Evolutionary conservation across 371 early-diverging fungal genomes (phyloP).

Genomic region (Syncephalis fuscata): DNA sequence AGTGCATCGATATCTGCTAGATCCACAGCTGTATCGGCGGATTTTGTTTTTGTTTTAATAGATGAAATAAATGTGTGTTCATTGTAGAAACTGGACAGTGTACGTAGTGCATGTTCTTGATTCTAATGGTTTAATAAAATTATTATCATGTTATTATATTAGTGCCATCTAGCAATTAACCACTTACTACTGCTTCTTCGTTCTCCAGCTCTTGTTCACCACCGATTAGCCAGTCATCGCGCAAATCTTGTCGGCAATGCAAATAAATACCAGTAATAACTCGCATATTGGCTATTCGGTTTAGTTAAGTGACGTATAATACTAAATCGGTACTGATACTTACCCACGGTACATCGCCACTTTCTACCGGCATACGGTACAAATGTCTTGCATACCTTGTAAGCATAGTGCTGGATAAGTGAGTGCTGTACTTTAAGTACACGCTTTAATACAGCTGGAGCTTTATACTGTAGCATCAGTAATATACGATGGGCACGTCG

Average conservation of each 20-base stretch:
- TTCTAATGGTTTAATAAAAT: conserved; percentile 3
- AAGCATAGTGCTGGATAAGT: conserved; percentile 44
- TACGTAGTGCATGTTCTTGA: conserved; percentile 6
- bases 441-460: conserved; percentile 51
- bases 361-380: conserved; percentile 65
- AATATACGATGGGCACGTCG: conserved; percentile 56
- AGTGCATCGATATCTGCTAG: too few species aligned
- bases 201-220: conserved; percentile 44
- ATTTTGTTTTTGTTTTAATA: too few species aligned
- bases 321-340: neutral
- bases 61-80: neutral
- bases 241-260: conserved; percentile 37
- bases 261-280: conserved; percentile 63
- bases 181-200: conserved; percentile 41
- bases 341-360: conserved; percentile 48
- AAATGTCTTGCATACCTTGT: conserved; percentile 67
- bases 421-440: conserved; percentile 56
- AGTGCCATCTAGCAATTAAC: neutral
- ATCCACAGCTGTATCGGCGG: too few species aligned
- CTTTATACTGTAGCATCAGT: conserved; percentile 67
- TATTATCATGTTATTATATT: neutral
- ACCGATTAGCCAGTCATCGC: conserved; percentile 57
- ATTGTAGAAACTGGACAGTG: conserved; percentile 7
- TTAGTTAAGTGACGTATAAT: neutral
- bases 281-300: conserved; percentile 45